Conservation (phyloP, 208 protist genomes). For the Leishmania mexicana region DNA sequence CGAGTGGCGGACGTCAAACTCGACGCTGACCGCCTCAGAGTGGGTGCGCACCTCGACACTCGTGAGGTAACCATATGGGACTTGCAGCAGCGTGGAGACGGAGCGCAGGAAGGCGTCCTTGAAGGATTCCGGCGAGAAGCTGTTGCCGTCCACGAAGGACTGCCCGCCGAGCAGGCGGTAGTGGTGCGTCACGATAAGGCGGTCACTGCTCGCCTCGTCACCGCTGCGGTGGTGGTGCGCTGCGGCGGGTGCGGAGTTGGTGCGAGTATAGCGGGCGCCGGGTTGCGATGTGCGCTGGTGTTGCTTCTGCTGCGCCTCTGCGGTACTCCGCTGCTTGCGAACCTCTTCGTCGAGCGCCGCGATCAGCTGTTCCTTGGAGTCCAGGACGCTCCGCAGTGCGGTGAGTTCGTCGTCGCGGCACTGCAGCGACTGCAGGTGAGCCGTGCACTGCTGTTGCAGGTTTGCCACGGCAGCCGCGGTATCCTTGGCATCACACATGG, state of each 20-base stretch:
- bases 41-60: conserved; percentile 42
- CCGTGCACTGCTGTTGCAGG: conserved; percentile 24
- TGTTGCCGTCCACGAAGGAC: conserved; percentile 32
- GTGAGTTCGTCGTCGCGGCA: conserved; percentile 29
- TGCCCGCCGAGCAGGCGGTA: conserved; percentile 48
- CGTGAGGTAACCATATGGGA: conserved; percentile 46
- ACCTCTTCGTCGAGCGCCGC: conserved; percentile 12
- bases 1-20: conserved; percentile 54
- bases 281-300: background rate
- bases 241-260: conserved; percentile 22
- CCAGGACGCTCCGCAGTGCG: conserved; percentile 26
- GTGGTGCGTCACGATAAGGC: conserved; percentile 43
- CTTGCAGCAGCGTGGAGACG: conserved; percentile 43
- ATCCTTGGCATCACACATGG: conserved; percentile 21
- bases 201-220: conserved; percentile 17
- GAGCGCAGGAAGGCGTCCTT: conserved; percentile 47
- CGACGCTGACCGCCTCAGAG: conserved; percentile 45
- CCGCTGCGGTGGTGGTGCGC: conserved; percentile 9
- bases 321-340: background rate
- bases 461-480: conserved; percentile 17
- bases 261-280: conserved; percentile 12
- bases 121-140: conserved; percentile 41
- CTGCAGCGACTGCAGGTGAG: conserved; percentile 7
- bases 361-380: conserved; percentile 24
- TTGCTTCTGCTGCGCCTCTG: background rate